Evolutionary conservation across 306 rosid species (phyloP).

Genomic region (Vachellia pachyceras): DNA sequence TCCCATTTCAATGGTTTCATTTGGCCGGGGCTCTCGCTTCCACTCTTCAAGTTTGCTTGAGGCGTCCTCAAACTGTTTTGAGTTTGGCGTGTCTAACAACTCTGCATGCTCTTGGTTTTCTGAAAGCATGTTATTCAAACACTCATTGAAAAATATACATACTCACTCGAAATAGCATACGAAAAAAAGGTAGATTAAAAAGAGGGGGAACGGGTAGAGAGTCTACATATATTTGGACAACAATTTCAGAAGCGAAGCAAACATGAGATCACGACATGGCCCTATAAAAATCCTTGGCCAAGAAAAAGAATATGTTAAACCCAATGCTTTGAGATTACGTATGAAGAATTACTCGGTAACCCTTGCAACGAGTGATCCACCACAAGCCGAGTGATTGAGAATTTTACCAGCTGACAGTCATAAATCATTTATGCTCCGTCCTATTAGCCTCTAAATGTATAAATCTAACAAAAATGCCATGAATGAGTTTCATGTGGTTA

Average conservation of each 20-base stretch:
- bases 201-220: not conserved
- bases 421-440: not conserved
- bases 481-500: not conserved
- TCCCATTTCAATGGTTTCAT: constrained; percentile 50
- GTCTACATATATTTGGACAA: not conserved
- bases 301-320: not conserved
- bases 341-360: not conserved
- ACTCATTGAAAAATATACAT: not conserved
- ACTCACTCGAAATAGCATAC: no score
- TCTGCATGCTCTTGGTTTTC: constrained; percentile 54
- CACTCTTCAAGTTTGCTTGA: constrained; percentile 47
- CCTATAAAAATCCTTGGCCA: not conserved
- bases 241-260: not conserved
- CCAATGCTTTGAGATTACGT: no score
- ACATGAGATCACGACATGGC: not conserved
- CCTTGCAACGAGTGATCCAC: not conserved
- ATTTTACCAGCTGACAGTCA: not conserved
- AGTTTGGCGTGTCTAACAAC: constrained; percentile 48
- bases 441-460: not conserved
- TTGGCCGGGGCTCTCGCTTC: constrained; percentile 55
- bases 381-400: not conserved
- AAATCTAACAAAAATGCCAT: not conserved
- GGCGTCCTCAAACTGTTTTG: constrained; percentile 56
- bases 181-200: not conserved
- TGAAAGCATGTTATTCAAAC: constrained; percentile 32